Evolutionary conservation across 257 asterid genomes (phyloP).

Genomic region (Nicotiana tomentosiformis): DNA sequence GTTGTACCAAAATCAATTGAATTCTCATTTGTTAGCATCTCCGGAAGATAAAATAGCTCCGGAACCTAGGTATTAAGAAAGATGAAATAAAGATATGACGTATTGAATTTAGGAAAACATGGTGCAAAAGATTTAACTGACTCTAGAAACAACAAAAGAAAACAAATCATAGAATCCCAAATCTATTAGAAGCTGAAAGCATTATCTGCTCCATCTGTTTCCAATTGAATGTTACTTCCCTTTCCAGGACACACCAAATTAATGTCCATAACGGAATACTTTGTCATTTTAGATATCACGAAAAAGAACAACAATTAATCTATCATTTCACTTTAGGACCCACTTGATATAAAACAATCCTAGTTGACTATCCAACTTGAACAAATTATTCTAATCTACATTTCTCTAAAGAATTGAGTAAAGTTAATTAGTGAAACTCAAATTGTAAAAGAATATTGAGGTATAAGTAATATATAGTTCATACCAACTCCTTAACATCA

Average conservation of each 20-base stretch:
- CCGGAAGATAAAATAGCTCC: slow-evolving; percentile 88
- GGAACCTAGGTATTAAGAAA: slow-evolving; percentile 56
- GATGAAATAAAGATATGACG: background rate
- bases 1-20: slow-evolving; percentile 81
- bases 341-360: background rate
- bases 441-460: background rate
- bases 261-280: background rate
- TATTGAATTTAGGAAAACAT: slow-evolving; percentile 15
- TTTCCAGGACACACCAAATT: slow-evolving; percentile 1
- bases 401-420: background rate
- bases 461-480: slow-evolving; percentile 9
- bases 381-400: background rate
- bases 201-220: background rate
- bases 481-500: slow-evolving; percentile 94
- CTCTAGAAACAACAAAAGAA: background rate
- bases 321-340: background rate
- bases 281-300: background rate
- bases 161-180: background rate
- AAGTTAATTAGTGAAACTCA: too few relatives aligned
- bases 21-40: slow-evolving; percentile 72
- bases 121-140: slow-evolving; percentile 12
- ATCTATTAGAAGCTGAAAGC: background rate
- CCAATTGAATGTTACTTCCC: background rate
- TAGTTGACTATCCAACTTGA: slow-evolving; percentile 3
- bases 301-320: background rate